A percentile compares a stretch with the other conserved stretches of the same genome.
phyloP scores from a whole-genome alignment of 345 rosid genomes.

The Brassica incana region DNA sequence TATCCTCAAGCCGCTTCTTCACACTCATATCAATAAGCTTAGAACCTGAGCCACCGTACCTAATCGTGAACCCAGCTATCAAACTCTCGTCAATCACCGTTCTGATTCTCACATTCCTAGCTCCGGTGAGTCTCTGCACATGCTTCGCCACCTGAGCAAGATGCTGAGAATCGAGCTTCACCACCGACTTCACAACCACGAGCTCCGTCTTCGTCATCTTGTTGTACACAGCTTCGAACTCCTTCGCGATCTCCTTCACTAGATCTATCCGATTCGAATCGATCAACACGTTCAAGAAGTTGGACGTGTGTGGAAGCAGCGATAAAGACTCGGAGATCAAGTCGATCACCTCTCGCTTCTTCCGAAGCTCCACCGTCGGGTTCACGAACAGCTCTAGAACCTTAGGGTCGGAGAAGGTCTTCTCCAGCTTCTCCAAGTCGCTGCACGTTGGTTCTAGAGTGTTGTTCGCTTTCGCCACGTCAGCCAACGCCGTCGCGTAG shows the following conservation, averaged over 20 bases:
- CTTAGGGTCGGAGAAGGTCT: neutral
- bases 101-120: neutral
- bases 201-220: slow-evolving; percentile 8
- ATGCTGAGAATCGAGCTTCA: slow-evolving; percentile 8
- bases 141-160: slow-evolving; percentile 10
- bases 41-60: slow-evolving; percentile 1
- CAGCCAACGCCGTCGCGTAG: slow-evolving; percentile 14
- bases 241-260: neutral
- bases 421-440: slow-evolving; percentile 5
- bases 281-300: slow-evolving; percentile 4
- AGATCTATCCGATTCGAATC: neutral
- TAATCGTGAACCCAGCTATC: slow-evolving; percentile 4
- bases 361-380: slow-evolving; percentile 5
- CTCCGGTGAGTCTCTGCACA: neutral
- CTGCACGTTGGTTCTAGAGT: neutral
- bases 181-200: slow-evolving; percentile 1
- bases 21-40: slow-evolving; percentile 9
- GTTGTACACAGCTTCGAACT: slow-evolving; percentile 3
- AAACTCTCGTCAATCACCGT: neutral
- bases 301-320: neutral
- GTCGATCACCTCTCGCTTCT: slow-evolving; percentile 8
- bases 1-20: slow-evolving; percentile 1
- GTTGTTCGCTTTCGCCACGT: slow-evolving; percentile 3
- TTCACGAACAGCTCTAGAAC: neutral
- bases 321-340: neutral